These are phyloP conservation scores for Lignosus rhinocerotis DNA, from an alignment of 1,284 basidiomycete species.

Conservation along the genomic window DNA sequence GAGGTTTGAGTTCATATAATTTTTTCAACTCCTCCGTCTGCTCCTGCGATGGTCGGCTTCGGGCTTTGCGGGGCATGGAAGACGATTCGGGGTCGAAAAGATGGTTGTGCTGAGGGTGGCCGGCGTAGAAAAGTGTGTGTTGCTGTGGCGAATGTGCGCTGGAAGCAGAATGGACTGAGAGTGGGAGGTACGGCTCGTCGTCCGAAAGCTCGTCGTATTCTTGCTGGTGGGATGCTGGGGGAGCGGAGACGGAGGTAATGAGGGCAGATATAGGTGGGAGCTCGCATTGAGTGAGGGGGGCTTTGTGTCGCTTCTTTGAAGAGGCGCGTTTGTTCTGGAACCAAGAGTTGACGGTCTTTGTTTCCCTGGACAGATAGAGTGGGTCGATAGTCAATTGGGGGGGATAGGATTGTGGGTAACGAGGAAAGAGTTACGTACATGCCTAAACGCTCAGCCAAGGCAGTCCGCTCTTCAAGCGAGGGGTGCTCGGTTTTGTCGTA, in stretches of 20 bases:
- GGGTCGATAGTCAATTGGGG: slow-evolving; percentile 16
- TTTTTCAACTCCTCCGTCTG: slow-evolving; percentile 69
- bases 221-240: slow-evolving; percentile 31
- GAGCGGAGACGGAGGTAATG: slow-evolving; percentile 41
- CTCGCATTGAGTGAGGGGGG: slow-evolving; percentile 29
- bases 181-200: slow-evolving; percentile 33
- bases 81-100: slow-evolving; percentile 43
- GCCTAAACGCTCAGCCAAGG: slow-evolving; percentile 66
- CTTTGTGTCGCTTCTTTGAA: slow-evolving; percentile 63
- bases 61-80: slow-evolving; percentile 52
- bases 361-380: slow-evolving; percentile 53
- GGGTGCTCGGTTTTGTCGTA: slow-evolving; percentile 77
- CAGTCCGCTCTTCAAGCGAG: slow-evolving; percentile 62
- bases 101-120: slow-evolving; percentile 48
- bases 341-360: slow-evolving; percentile 81
- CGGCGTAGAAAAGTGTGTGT: slow-evolving; percentile 45
- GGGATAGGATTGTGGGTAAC: slow-evolving; percentile 13
- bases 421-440: slow-evolving; percentile 53
- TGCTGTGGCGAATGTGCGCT: slow-evolving; percentile 29
- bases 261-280: slow-evolving; percentile 48
- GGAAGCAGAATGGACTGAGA: slow-evolving; percentile 17
- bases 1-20: slow-evolving; percentile 59
- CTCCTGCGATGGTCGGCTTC: slow-evolving; percentile 59
- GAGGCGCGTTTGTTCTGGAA: slow-evolving; percentile 84
- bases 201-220: slow-evolving; percentile 50